phyloP scores from a whole-genome alignment of 2,329 filamentous ascomycete species.

The Arthrobotrys iridis region DNA sequence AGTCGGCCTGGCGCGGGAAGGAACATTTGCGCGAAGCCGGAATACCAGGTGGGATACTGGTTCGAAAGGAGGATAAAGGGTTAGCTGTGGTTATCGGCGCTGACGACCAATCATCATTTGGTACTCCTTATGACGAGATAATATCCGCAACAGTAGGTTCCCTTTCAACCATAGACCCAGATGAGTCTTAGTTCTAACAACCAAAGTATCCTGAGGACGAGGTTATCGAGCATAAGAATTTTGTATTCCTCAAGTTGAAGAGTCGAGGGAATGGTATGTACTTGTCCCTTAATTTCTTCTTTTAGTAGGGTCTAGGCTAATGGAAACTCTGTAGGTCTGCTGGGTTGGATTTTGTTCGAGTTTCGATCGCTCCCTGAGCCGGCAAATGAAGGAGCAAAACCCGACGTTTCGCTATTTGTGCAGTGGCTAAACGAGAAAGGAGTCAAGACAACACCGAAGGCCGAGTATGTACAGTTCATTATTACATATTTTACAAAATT shows the following conservation, averaged over 20 bases:
- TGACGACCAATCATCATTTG: not conserved
- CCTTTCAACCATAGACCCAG: not conserved
- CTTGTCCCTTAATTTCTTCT: too few relatives aligned
- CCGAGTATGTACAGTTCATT: not conserved
- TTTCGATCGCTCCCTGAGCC: constrained; percentile 9
- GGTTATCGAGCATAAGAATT: not conserved
- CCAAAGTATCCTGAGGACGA: constrained; percentile 11
- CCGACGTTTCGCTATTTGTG: constrained; percentile 9
- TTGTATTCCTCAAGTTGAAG: constrained; percentile 15
- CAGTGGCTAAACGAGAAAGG: not conserved
- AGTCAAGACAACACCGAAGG: not conserved
- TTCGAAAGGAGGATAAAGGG: not conserved
- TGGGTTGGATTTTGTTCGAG: not conserved
- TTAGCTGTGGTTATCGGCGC: not conserved
- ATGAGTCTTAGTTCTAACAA: not conserved
- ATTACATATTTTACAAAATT: not conserved
- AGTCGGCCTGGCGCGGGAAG: not conserved
- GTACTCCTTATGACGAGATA: constrained; percentile 4
- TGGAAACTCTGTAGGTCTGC: not conserved
- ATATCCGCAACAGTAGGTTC: not conserved
- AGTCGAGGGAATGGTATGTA: constrained; percentile 16
- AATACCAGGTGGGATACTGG: not conserved
- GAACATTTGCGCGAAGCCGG: not conserved
- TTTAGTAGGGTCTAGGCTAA: not conserved
- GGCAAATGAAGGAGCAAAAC: not conserved